Evolutionary conservation across 2,329 filamentous ascomycete species (phyloP), one percentile per base, ranked within the genome.

Genomic region (Xylariaceae sp.): DNA sequence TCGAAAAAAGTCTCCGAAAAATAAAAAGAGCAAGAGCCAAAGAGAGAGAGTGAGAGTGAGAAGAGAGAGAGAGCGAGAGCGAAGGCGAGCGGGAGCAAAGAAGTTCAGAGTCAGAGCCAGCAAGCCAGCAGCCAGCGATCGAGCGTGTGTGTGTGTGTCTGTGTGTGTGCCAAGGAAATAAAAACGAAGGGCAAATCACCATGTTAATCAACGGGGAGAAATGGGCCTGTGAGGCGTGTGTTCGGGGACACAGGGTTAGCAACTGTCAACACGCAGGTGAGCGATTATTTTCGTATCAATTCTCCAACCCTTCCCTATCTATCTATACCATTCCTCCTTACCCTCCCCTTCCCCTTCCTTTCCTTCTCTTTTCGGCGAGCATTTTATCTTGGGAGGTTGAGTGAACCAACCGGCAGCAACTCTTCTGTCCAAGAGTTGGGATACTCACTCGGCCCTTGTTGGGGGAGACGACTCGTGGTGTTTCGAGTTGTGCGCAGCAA

Each of bases 171-270:
- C 18, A 50, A 39, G 39, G 10, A 10, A 23, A 60, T 51, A 15
- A 39, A 48, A 51, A 23, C 34, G 18, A 34, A 30, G 70, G 76
- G 70, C 63, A 51, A 56, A 30, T 9, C 9, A 51, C 51, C 52
- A 92, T 92, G 89, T 82, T 92, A 75, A 89, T 92, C 75, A 87
- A 96, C 82, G 93, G 93, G 76, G 91, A 96, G 81, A 97, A 97
- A 82, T 97, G 86, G 81, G 93, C 93, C 77, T 97, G 93, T 82
- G 90, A 96, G 80, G 92, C 92, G 78, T 99, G 94, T 80, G 92
- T 99, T 74, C 89, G 94, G 77, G 94, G 94, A 73, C 94, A 99
- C 80, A 90, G 94, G 74, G 94, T 99, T 74, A 97, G 92, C 88
- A 96, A 94, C 75, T 99, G 94, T 82, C 91, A 93, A 76, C 94